A percentile compares a stretch with the other conserved stretches of the same genome.
Conservation (phyloP, 805 yeast species). For the Saitoella complicata region DNA sequence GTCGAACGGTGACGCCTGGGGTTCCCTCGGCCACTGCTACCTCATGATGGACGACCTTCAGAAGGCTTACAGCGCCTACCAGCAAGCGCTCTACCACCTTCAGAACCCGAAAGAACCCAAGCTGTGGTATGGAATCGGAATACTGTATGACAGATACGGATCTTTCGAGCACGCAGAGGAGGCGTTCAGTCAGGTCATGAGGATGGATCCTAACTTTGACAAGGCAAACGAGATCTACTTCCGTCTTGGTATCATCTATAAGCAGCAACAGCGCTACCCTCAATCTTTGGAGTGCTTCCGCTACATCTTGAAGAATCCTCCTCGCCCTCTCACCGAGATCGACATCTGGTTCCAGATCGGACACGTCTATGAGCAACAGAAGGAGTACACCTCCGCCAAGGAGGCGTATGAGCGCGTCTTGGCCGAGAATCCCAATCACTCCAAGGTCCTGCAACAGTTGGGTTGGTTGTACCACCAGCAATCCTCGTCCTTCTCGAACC, state of each 20-base stretch:
- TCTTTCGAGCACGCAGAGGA: slow-evolving; percentile 95
- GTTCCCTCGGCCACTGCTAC: slow-evolving; percentile 74
- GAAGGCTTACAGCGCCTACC: slow-evolving; percentile 91
- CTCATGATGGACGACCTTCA: slow-evolving; percentile 91
- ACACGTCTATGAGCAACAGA: slow-evolving; percentile 82
- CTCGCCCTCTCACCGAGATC: slow-evolving; percentile 87
- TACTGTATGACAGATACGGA: slow-evolving; percentile 89
- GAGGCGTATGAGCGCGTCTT: slow-evolving; percentile 92
- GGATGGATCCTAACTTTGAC: slow-evolving; percentile 89
- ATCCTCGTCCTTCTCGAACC: slow-evolving; percentile 52
- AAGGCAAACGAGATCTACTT: slow-evolving; percentile 93
- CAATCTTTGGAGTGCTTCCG: slow-evolving; percentile 89
- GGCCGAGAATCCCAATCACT: slow-evolving; percentile 79
- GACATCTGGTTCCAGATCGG: slow-evolving; percentile 99
- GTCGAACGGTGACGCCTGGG: slow-evolving; percentile 94
- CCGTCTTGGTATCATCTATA: slow-evolving; percentile 89
- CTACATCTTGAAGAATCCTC: slow-evolving; percentile 79
- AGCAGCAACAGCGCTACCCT: slow-evolving; percentile 75
- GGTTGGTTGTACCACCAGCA: slow-evolving; percentile 82
- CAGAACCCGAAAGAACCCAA: slow-evolving; percentile 91
- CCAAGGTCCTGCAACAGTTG: slow-evolving; percentile 87
- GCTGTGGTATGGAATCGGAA: slow-evolving; percentile 97
- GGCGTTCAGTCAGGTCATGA: slow-evolving; percentile 90
- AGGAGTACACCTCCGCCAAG: slow-evolving; percentile 78
- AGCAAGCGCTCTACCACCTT: slow-evolving; percentile 80